Conservation (phyloP, 768 basidiomycete species). For the Trametes villosa region DNA sequence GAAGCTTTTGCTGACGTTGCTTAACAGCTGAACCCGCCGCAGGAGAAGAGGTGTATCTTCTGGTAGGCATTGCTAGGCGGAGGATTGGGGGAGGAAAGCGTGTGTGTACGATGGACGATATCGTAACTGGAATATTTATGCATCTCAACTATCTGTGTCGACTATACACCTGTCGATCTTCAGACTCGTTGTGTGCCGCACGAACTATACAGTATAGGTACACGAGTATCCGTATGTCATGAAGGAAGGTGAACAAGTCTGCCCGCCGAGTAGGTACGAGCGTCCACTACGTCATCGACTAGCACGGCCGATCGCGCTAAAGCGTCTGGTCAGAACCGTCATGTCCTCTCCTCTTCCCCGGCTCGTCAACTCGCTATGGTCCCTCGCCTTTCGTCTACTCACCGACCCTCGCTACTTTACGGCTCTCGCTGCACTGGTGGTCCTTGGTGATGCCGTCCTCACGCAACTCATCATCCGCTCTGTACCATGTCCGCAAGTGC, state of each 20-base stretch:
- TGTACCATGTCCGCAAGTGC: conserved; percentile 73
- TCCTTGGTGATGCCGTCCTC: conserved; percentile 77
- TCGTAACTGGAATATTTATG: conserved; percentile 13
- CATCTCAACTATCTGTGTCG: background rate
- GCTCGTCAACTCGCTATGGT: conserved; percentile 19
- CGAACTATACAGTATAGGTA: background rate
- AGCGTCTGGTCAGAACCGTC: background rate
- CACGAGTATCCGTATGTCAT: background rate
- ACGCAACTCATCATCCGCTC: conserved; percentile 81
- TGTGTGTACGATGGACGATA: background rate
- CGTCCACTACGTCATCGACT: background rate
- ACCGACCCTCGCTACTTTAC: conserved; percentile 67
- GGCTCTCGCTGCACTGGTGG: conserved; percentile 61
- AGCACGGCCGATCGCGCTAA: background rate
- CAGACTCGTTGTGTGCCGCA: too few species aligned
- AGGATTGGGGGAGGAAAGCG: background rate
- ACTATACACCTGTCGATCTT: too few species aligned
- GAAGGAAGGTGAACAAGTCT: background rate
- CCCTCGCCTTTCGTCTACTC: conserved; percentile 41
- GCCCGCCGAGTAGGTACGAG: background rate
- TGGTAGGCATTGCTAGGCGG: conserved; percentile 58
- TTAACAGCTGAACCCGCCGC: conserved; percentile 78
- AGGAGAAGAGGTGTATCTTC: conserved; percentile 76
- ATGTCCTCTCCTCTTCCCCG: conserved; percentile 14
- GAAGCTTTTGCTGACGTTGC: background rate